Conservation (phyloP, 345 rosid genomes). For the Eucalyptus melliodora region DNA sequence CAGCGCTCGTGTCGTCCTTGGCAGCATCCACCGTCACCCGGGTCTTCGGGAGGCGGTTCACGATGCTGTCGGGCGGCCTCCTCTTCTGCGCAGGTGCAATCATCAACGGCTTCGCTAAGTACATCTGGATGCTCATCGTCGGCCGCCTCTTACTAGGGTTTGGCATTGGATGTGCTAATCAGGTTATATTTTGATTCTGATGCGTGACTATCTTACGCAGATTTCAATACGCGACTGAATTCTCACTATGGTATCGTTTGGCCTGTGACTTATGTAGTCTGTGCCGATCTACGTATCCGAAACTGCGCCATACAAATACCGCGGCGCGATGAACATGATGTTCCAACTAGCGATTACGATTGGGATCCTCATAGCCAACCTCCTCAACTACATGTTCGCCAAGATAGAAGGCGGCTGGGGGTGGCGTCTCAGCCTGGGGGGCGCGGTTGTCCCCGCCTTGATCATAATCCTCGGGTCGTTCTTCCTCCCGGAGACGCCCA, state of each 20-base stretch:
- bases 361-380: conserved; percentile 18
- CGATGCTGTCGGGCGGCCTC: conserved; percentile 4
- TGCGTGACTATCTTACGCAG: neutral
- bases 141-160: conserved; percentile 20
- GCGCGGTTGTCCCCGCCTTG: conserved; percentile 13
- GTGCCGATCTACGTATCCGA: conserved; percentile 27
- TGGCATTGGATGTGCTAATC: conserved; percentile 25
- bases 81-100: conserved; percentile 15
- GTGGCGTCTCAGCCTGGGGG: conserved; percentile 17
- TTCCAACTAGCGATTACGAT: conserved; percentile 15
- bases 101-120: conserved; percentile 7
- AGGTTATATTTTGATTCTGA: neutral
- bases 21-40: neutral
- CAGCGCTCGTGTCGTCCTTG: conserved; percentile 13
- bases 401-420: neutral
- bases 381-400: conserved; percentile 7
- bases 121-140: conserved; percentile 10
- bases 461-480: neutral
- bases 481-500: conserved; percentile 20
- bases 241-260: neutral
- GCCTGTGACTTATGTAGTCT: neutral
- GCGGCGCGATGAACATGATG: conserved; percentile 14
- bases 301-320: conserved; percentile 9
- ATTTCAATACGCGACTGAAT: neutral
- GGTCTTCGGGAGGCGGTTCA: neutral